Percentiles rank a stretch among this genome's conserved stretches.
Conservation (phyloP, 805 yeast species). For the Cyberlindnera maclurae region DNA sequence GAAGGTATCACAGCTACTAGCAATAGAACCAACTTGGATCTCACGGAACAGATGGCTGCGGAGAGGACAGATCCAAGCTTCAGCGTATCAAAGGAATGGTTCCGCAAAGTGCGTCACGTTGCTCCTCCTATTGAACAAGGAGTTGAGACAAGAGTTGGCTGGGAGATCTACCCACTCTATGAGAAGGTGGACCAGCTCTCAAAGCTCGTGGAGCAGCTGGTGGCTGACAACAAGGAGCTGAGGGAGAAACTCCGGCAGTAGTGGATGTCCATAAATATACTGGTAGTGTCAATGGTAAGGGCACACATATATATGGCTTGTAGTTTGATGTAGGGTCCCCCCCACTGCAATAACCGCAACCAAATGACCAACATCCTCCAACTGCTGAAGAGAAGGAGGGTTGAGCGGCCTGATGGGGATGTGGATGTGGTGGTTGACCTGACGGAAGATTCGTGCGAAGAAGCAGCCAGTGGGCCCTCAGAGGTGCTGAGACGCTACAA, state of each 20-base stretch:
- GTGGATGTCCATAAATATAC: too few relatives aligned
- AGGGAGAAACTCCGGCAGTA: slow-evolving; percentile 6
- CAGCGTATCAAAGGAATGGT: slow-evolving; percentile 47
- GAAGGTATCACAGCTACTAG: slow-evolving; percentile 21
- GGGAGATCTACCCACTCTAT: slow-evolving; percentile 57
- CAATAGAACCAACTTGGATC: slow-evolving; percentile 29
- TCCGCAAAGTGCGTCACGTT: slow-evolving; percentile 36
- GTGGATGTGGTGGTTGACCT: slow-evolving; percentile 10
- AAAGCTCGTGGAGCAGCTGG: slow-evolving; percentile 15
- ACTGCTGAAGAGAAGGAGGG: slow-evolving; percentile 3
- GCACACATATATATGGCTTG: too few relatives aligned
- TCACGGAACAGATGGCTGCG: slow-evolving; percentile 51
- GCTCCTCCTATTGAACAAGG: slow-evolving; percentile 59
- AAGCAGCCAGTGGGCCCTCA: too few relatives aligned
- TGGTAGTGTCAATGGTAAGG: too few relatives aligned
- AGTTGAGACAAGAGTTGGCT: slow-evolving; percentile 45
- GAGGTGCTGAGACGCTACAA: too few relatives aligned
- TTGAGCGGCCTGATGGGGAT: slow-evolving; percentile 1
- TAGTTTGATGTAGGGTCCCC: too few relatives aligned
- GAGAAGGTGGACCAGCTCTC: slow-evolving; percentile 37
- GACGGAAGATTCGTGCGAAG: slow-evolving; percentile 3
- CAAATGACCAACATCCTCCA: slow-evolving; percentile 8
- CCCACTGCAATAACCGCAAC: neutral
- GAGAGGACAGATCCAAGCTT: slow-evolving; percentile 67
- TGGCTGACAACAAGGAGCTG: slow-evolving; percentile 16